Evolutionary conservation across 306 rosid species (phyloP).

Genomic region (Trifolium pratense): DNA sequence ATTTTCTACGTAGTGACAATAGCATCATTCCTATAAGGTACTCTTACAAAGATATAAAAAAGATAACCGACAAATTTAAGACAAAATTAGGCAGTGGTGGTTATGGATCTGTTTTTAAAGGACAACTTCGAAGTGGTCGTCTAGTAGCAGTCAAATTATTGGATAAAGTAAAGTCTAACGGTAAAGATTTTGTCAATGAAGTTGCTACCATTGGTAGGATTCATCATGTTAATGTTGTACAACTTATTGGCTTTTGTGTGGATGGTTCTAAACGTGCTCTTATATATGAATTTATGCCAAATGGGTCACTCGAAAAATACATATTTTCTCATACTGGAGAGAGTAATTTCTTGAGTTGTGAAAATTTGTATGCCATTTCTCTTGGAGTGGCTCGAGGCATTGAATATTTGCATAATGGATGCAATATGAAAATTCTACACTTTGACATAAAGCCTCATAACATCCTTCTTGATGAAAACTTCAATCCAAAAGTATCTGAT

Average conservation of each 20-base stretch:
- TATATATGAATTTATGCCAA: slow-evolving; percentile 26
- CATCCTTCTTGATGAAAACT: background rate
- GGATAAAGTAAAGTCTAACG: background rate
- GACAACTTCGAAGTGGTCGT: slow-evolving; percentile 12
- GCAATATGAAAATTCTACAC: background rate
- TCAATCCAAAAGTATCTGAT: slow-evolving; percentile 21
- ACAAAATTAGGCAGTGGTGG: background rate
- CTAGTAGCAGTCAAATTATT: background rate
- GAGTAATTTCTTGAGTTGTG: background rate
- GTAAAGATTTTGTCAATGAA: slow-evolving; percentile 6
- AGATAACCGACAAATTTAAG: background rate
- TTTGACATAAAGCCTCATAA: slow-evolving; percentile 20
- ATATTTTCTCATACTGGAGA: background rate
- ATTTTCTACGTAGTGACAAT: slow-evolving; percentile 13
- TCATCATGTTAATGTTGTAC: slow-evolving; percentile 8
- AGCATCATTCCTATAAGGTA: background rate
- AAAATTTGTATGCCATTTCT: background rate
- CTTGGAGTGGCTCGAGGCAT: slow-evolving; percentile 1
- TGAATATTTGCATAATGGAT: slow-evolving; percentile 14
- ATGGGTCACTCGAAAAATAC: slow-evolving; percentile 7
- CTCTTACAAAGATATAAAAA: slow-evolving; percentile 7
- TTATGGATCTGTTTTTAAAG: slow-evolving; percentile 17
- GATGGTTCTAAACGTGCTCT: slow-evolving; percentile 12
- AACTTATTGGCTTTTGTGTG: background rate
- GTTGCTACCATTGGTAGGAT: background rate